These are phyloP conservation scores for Fraxinus greggii DNA, from an alignment of 305 asterid species.

Conservation along the genomic window DNA sequence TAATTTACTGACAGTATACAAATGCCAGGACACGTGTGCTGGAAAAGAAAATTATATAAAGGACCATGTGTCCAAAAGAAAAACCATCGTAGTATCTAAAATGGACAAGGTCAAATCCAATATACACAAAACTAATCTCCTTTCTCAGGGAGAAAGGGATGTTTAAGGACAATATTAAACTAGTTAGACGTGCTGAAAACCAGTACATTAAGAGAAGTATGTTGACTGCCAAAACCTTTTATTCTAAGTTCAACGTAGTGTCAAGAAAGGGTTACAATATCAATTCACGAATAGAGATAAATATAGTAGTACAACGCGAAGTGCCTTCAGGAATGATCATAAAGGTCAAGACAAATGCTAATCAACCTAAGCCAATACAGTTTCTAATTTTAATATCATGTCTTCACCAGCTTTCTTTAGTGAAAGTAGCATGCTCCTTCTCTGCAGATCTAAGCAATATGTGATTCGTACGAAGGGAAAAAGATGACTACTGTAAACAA, in stretches of 20 bases:
- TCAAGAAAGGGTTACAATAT: not conserved
- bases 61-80: not conserved
- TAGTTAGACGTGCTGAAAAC: not conserved
- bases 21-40: not conserved
- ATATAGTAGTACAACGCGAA: not conserved
- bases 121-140: not conserved
- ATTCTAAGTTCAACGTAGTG: not conserved
- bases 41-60: not conserved
- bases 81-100: not conserved
- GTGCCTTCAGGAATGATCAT: not conserved
- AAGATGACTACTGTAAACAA: not conserved
- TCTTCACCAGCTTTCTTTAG: not conserved
- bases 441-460: slow-evolving; percentile 5
- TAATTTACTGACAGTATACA: not conserved
- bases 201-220: not conserved
- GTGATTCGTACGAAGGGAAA: not conserved
- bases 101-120: not conserved
- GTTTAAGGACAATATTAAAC: not conserved
- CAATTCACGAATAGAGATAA: not conserved
- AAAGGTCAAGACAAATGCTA: not conserved
- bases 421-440: not conserved
- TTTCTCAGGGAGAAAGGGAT: not conserved
- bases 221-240: not conserved
- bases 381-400: not conserved
- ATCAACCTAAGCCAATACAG: not conserved